Base-by-base conservation (phyloP, 805 yeast species). In the Candida easanensis region DNA sequence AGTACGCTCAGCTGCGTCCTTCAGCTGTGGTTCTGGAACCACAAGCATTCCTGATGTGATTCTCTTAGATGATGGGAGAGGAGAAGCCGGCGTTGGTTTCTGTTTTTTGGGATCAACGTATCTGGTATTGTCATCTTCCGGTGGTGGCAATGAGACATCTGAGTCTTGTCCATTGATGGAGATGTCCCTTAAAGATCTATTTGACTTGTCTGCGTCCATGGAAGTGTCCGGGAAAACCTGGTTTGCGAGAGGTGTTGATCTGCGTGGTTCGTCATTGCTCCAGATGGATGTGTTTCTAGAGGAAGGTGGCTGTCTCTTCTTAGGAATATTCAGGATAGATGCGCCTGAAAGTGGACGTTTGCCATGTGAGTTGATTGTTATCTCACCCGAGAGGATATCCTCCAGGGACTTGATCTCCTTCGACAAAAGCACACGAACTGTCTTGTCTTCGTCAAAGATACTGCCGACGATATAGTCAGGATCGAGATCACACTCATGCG, bases 391-490 rank as follows among this genome's bases (percentile, higher is more conserved):
- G 10, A 44, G 11, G 1, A 35, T 33, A 10, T 45, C 44, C 5
- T 54, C 53, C 14, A 58, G 55, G 0, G 67, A 41, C 33, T 58
- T 62, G 28, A 74, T 44, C 23, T 75, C 79, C 34, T 64, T 58
- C 22, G 62, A 62, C 21, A 77, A 51, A 3, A 76, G 50, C 2
- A 76, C 80, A 32, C 74, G 62, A 8, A 79, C 73, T 4, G 71
- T 62, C 45, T 70, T 74, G 45, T 66, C 71, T 13, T 64, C 61
- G 40, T 71, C 77, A 54, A 87, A 84, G 5, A 85, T 81, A 52
- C 84, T 87, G 9, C 73, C 73, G 0, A 80, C 83, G 3, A 62
- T 47, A 50, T 80, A 86, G 46, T 85, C 95, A 0, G 90, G 90
- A 60, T 87, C 96, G 44, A 87, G 64, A 57, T 87, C 95, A 52